Evolutionary conservation across 768 basidiomycete species (phyloP), one percentile per base, ranked within the genome.

Genomic region (Boletus sp.): DNA sequence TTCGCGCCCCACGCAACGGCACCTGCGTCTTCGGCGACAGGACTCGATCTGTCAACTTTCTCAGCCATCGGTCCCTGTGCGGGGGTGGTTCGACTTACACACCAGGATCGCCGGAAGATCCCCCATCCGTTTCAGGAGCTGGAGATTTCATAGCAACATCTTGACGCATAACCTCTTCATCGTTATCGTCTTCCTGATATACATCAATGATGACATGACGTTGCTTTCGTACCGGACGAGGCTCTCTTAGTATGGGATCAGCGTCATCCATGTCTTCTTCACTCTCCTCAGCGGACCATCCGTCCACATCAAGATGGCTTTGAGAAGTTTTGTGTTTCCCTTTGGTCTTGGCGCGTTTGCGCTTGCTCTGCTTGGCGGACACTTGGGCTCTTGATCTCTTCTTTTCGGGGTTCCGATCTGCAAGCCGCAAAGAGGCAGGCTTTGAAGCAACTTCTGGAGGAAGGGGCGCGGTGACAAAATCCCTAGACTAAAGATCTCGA

Each of bases 341-440:
- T 59, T 74, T 75, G 7, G 74, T 74, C 62, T 77, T 79, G 43
- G 64, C 58, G 49, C 70, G 75, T 60, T 74, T 75, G 32, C 59
- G 56, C 14, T 56, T 56, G 40, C 48, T 49, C 32, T 55, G 57
- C 39, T 54, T 57, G 35, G 32, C 40, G 21, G 53, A 43, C 14
- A 35, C 35, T 44, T 49, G 63, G 10, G 48, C 41, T 50, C 65
- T 66, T 32, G 59, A 50, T 44, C 54, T 70, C 64, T 44, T 68
- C 57, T 57, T 57, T 45, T 54, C 50, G 14, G n/a, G 38, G 27
- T 34, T 47, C 15, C 17, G 56, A 43, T 39, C 21, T 8, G 9
- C 30, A 34, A 37, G 45, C n/a, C 11, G 51, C n/a, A 47, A 4
- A 38, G 53, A 23, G 29, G 50, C 34, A 29, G 59, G 68, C 13